phyloP scores from a whole-genome alignment of 805 yeast genomes.

The Suhomyces xylopsoci region DNA sequence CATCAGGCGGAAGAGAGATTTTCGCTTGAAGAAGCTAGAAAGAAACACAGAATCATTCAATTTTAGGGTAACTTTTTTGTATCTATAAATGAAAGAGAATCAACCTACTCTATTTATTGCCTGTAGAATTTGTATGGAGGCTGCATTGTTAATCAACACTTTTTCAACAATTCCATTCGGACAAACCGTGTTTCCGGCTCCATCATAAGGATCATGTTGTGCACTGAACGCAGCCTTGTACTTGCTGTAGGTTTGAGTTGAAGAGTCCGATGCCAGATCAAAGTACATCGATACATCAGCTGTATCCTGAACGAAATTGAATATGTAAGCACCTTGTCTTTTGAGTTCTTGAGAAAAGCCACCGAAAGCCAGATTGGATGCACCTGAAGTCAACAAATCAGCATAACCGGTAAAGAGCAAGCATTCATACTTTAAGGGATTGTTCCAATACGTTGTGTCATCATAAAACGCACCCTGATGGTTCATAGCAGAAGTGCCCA shows the following conservation, averaged over 20 bases:
- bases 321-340: slow-evolving; percentile 14
- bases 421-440: slow-evolving; percentile 19
- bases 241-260: slow-evolving; percentile 4
- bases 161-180: slow-evolving; percentile 7
- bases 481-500: slow-evolving; percentile 17
- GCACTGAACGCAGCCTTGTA: slow-evolving; percentile 7
- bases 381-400: slow-evolving; percentile 13
- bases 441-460: slow-evolving; percentile 21
- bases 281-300: slow-evolving; percentile 11
- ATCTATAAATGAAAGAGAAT: background rate
- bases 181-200: background rate
- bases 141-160: slow-evolving; percentile 15
- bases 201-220: background rate
- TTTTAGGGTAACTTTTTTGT: slow-evolving; percentile 3
- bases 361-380: slow-evolving; percentile 1
- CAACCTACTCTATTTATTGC: slow-evolving; percentile 7
- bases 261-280: slow-evolving; percentile 2
- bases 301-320: slow-evolving; percentile 13
- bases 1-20: slow-evolving; percentile 21
- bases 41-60: slow-evolving; percentile 21
- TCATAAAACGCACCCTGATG: slow-evolving; percentile 18
- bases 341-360: slow-evolving; percentile 10
- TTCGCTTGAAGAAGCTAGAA: slow-evolving; percentile 25
- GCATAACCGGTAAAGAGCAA: slow-evolving; percentile 22
- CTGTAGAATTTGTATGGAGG: slow-evolving; percentile 15